Evolutionary conservation across 345 rosid species (phyloP).

Genomic region (Populus deltoides): DNA sequence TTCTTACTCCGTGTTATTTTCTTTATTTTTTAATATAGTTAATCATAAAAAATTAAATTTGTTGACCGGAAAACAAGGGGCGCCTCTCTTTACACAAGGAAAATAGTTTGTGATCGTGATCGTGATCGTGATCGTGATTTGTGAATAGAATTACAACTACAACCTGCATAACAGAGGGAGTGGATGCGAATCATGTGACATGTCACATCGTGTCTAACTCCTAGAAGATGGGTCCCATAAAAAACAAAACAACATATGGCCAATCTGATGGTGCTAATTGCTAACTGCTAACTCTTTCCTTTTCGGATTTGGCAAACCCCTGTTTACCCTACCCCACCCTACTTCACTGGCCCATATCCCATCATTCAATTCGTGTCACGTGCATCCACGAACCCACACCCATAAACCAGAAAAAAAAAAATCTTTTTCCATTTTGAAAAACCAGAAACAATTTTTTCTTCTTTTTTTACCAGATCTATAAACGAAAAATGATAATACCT

Average conservation of each 20-base stretch:
- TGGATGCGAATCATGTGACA: slow-evolving; percentile 24
- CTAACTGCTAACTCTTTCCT: slow-evolving; percentile 24
- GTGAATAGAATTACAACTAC: neutral
- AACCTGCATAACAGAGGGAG: neutral
- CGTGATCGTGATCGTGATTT: neutral
- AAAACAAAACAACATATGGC: neutral
- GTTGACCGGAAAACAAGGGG: neutral
- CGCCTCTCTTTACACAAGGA: neutral
- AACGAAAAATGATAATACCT: slow-evolving; percentile 41
- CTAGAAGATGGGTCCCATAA: slow-evolving; percentile 27
- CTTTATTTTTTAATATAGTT: no score
- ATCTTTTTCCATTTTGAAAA: neutral
- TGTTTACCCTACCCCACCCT: slow-evolving; percentile 30
- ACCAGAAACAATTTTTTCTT: neutral
- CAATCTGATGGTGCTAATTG: slow-evolving; percentile 27
- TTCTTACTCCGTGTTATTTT: no score
- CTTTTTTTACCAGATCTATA: slow-evolving; percentile 13
- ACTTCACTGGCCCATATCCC: slow-evolving; percentile 40
- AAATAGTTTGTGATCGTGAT: neutral
- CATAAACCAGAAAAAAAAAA: neutral
- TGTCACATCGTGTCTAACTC: slow-evolving; percentile 25
- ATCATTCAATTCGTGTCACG: slow-evolving; percentile 36
- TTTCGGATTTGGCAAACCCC: slow-evolving; percentile 27
- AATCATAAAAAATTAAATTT: no score
- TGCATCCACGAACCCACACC: slow-evolving; percentile 47